Base-by-base conservation (phyloP, 306 rosid species). In the Cucurbita ficifolia region DNA sequence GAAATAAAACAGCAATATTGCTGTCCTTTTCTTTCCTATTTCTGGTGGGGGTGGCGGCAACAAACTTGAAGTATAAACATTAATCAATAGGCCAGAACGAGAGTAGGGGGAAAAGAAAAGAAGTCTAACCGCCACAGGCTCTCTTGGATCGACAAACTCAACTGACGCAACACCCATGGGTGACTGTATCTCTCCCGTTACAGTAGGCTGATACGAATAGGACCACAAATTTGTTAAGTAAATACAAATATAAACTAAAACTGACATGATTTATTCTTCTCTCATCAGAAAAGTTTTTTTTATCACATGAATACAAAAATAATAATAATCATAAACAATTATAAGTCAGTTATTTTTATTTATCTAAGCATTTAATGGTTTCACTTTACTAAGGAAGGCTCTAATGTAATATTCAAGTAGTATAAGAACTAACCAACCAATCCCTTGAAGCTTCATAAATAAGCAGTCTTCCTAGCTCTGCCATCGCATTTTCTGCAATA, bases 371-470 rank as follows among this genome's bases (percentile, higher is more conserved):
- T 21, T 67, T 43, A 67, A 42, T 45, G 54, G 9, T 19, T 67
- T 18, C 53, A 45, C 19, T 40, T 19, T 49, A 21, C 19, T 21
- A 0, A 24, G 19, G 0, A 12, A 45, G 14, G 55, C 73, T 46
- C 1, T 1, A 68, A 68, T 7, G 21, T 5, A 46, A 22, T 46
- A 24, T 12, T 46, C 19, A 46, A 68, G 56, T 21, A 12, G 73
- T 53, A 68, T 4, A 62, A 76, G 52, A 79, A 87, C 96, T 85
- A 78, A 91, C 99, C 97, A 94, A 61, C 92, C 99, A 94, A 83
- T 94, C 97, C 83, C 97, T 86, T 56, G 97, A 86, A 62, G 97
- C 99, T 82, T 94, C 99, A 57, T 91, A 91, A 52, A 94, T 76
- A 24, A 94, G 95, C 53, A 94, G 61, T 84, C 99, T 94, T 76